Base-by-base conservation (phyloP, 2,329 filamentous ascomycete genomes). In the Aspergillus tubingensis region DNA sequence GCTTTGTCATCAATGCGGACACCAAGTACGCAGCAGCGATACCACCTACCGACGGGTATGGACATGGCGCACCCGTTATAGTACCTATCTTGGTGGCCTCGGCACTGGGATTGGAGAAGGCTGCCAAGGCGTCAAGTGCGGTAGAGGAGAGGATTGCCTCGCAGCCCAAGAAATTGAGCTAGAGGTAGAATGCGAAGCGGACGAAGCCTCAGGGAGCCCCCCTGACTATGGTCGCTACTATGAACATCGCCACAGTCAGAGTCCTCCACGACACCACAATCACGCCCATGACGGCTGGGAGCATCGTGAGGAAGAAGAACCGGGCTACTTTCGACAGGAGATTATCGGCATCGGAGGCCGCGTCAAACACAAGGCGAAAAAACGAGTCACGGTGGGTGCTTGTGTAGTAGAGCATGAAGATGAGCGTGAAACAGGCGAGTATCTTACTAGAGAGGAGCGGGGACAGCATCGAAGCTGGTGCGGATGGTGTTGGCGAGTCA, bases 101-200 rank as follows among this genome's bases (percentile, higher is more conserved):
- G 92, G 92, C 23, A 93, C 91, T 0, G 93, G 93, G 5, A 91
- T 96, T 30, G 92, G 92, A 47, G 91, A 96, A 68, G 92, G 92
- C 32, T 88, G 92, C 69, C 89, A 94, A 68, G 93, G 92, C 30
- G 92, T 97, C 13, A 88, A 91, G 64, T 98, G 93, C 72, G 93
- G 92, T 0, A 86, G 91, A n/a, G 89, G 88, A 43, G 79, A 80
- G n/a, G 75, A 82, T 38, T 98, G 93, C 76, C 84, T 92, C n/a
- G 90, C 87, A 0, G 89, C 89, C 5, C 84, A 87, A 61, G 87
- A 91, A 67, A 88, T 91, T 32, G 91, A 95, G 74, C 87, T 94
- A 56, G 92, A 97, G 72, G 88, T 90, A 3, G 92, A 95, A 72
- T 94, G 91, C 71, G 90, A 93, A 72, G 89, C 89, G n/a, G 88